Conservation (phyloP, 495 filamentous ascomycete species). For the Echria macrotheca region DNA sequence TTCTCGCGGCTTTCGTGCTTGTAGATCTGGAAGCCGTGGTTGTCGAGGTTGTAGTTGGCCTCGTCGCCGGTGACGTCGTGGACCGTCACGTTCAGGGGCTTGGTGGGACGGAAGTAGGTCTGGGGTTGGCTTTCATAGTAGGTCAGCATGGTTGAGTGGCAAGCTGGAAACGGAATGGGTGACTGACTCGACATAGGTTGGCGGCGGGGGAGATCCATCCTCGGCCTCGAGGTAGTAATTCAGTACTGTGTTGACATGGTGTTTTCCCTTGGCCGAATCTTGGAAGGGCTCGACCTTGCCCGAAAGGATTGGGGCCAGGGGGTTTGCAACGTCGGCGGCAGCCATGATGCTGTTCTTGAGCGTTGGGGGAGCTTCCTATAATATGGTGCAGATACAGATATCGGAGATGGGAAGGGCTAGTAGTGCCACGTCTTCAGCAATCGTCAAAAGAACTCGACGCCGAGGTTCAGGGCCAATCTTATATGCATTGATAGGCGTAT, state of each 20-base stretch:
- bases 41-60: constrained; percentile 36
- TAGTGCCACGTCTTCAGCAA: too few relatives aligned
- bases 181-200: constrained; percentile 38
- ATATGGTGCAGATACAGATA: background rate
- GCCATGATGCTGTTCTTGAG: constrained; percentile 7
- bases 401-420: background rate
- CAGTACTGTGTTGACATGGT: constrained; percentile 50
- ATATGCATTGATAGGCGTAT: background rate
- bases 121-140: constrained; percentile 29
- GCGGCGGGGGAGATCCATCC: constrained; percentile 52
- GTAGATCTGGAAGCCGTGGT: constrained; percentile 38
- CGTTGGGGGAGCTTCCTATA: background rate
- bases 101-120: constrained; percentile 42
- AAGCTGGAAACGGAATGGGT: too few relatives aligned
- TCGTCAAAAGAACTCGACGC: too few relatives aligned
- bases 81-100: constrained; percentile 24
- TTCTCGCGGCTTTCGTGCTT: constrained; percentile 42
- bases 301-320: background rate
- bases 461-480: too few relatives aligned
- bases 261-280: background rate
- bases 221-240: constrained; percentile 56
- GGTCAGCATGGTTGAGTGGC: background rate
- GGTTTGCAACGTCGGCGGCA: constrained; percentile 7
- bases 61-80: constrained; percentile 36
- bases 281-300: constrained; percentile 10